Conservation (phyloP, 2,329 filamentous ascomycete species). For the Fusarium sp. region DNA sequence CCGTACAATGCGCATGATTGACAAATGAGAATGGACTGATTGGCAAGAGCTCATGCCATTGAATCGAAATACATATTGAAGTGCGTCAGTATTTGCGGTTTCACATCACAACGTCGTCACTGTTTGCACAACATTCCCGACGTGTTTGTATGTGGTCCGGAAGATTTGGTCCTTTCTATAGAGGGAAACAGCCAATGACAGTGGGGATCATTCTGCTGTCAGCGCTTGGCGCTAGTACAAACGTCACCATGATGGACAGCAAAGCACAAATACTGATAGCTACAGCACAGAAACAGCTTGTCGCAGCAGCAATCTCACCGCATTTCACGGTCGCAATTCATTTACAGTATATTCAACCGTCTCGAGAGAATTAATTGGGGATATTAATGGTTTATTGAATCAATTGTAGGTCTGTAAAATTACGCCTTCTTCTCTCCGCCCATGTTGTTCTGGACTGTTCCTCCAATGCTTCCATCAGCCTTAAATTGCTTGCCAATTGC, state of each 20-base stretch:
- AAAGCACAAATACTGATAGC: not conserved
- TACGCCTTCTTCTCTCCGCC: slow-evolving; percentile 52
- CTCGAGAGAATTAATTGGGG: fast-evolving
- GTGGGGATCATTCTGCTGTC: not conserved
- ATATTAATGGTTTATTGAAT: not conserved
- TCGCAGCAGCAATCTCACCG: not conserved
- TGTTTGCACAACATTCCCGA: not conserved
- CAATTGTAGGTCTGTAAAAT: not conserved
- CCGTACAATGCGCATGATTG: not conserved
- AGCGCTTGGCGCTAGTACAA: not conserved
- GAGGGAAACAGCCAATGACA: not conserved
- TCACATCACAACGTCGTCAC: slow-evolving; percentile 22
- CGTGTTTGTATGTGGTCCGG: not conserved
- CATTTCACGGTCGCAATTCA: not conserved
- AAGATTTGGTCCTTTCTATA: slow-evolving; percentile 8
- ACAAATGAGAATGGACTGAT: not conserved
- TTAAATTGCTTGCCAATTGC: slow-evolving; percentile 67
- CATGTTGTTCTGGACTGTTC: slow-evolving; percentile 60
- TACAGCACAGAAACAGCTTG: not conserved
- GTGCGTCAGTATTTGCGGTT: not conserved
- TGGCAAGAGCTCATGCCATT: not conserved
- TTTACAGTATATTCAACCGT: not conserved
- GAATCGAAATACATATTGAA: not conserved
- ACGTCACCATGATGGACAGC: slow-evolving; percentile 20
- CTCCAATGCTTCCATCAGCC: slow-evolving; percentile 62